Percentiles rank a stretch among this genome's conserved stretches.
These are phyloP conservation scores for Colletotrichum agaves DNA, from an alignment of 2,329 filamentous ascomycete genomes.

Conservation along the genomic window DNA sequence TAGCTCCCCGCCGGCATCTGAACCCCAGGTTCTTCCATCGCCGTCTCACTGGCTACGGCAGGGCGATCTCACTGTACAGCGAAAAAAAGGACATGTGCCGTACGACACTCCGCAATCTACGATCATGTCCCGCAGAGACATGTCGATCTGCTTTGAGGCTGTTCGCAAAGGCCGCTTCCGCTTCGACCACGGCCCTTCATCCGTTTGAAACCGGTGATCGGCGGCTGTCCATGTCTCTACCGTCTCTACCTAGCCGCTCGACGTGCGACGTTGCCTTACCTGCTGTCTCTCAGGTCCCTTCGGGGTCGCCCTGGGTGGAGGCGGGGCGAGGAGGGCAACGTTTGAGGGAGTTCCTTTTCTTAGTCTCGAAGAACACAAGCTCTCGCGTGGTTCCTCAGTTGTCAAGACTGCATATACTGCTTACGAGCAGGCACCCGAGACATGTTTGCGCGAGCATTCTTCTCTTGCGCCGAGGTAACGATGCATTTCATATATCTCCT, in stretches of 20 bases:
- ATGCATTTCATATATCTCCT: neutral
- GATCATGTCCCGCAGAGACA: constrained; percentile 14
- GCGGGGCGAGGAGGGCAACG: too few relatives aligned
- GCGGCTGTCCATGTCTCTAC: neutral
- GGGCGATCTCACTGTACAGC: neutral
- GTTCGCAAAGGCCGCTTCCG: constrained; percentile 5
- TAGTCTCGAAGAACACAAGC: neutral
- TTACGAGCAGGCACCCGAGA: constrained; percentile 10
- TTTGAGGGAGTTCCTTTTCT: neutral
- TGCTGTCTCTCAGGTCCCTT: neutral
- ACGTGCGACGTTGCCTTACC: neutral
- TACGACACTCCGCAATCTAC: neutral
- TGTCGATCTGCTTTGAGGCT: neutral
- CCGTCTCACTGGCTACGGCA: neutral
- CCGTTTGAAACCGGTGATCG: neutral
- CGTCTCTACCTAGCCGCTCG: neutral
- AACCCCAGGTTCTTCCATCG: neutral
- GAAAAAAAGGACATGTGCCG: constrained; percentile 8
- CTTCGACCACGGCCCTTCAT: neutral
- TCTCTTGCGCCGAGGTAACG: neutral
- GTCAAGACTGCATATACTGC: constrained; percentile 12
- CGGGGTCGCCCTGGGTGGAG: neutral
- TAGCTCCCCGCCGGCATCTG: constrained; percentile 5
- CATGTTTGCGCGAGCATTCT: neutral
- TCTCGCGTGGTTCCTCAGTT: constrained; percentile 5